A percentile compares a stretch with the other conserved stretches of the same genome.
These are phyloP conservation scores for Mortierella sp. DNA, from an alignment of 371 early-diverging fungal genomes.

Conservation along the genomic window DNA sequence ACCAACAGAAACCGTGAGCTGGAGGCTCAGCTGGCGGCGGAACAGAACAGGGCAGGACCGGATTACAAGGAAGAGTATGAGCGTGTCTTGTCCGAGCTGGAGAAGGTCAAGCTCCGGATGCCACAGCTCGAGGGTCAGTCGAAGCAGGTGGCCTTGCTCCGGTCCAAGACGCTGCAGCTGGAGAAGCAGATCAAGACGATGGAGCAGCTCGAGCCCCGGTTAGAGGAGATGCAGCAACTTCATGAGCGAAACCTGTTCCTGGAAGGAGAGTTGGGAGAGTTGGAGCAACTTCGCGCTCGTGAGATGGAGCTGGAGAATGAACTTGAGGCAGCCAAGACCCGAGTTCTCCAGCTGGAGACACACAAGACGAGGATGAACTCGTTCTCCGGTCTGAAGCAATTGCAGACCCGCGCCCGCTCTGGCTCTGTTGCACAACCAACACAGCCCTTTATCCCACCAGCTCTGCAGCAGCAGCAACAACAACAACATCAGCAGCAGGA, in stretches of 20 bases:
- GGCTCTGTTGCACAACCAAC: constrained; percentile 18
- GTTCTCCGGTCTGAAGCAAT: constrained; percentile 22
- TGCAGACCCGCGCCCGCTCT: constrained; percentile 17
- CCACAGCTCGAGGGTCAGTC: constrained; percentile 47
- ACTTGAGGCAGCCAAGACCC: constrained; percentile 19
- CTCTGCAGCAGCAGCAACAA: neutral
- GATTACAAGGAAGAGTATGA: constrained; percentile 40
- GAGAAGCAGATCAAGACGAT: constrained; percentile 46
- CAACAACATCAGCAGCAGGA: constrained; percentile 1
- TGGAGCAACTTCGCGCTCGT: constrained; percentile 32
- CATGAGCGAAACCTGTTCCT: constrained; percentile 35
- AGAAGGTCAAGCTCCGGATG: constrained; percentile 29
- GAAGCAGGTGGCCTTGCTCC: constrained; percentile 34
- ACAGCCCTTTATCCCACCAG: constrained; percentile 6
- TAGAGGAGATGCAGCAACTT: constrained; percentile 36
- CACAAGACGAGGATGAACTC: constrained; percentile 22
- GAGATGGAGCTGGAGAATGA: constrained; percentile 26
- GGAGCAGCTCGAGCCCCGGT: constrained; percentile 36
- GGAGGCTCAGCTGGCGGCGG: constrained; percentile 14
- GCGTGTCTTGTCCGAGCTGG: constrained; percentile 21
- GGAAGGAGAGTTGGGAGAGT: constrained; percentile 34
- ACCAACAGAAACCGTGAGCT: constrained; percentile 24
- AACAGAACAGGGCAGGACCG: constrained; percentile 18
- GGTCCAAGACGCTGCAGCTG: constrained; percentile 23
- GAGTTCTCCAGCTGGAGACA: constrained; percentile 21